Percentiles rank a stretch among this genome's conserved stretches.
Evolutionary conservation across 2,329 filamentous ascomycete species (phyloP).

Genomic region (Stylonectria norvegica): DNA sequence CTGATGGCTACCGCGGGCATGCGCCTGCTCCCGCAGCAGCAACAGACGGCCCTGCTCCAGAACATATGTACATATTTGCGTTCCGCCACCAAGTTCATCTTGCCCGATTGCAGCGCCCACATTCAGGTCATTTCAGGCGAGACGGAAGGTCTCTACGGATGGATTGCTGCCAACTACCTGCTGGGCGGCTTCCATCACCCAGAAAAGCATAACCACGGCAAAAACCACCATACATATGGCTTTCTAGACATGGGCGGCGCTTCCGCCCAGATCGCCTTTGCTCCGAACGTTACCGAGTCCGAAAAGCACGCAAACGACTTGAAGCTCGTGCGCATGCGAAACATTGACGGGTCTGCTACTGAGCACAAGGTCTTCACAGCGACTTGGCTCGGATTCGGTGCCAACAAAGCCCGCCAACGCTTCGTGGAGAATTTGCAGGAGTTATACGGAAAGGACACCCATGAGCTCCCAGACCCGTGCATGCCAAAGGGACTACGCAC

Average conservation of each 20-base stretch:
- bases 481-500: conserved; percentile 74
- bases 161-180: conserved; percentile 95
- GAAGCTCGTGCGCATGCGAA: conserved; percentile 80
- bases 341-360: conserved; percentile 68
- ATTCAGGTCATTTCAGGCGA: conserved; percentile 94
- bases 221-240: conserved; percentile 89
- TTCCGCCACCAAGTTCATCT: conserved; percentile 70
- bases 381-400: conserved; percentile 97
- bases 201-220: conserved; percentile 72
- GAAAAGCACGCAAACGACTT: conserved; percentile 86
- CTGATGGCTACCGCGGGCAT: conserved; percentile 95
- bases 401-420: conserved; percentile 82
- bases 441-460: conserved; percentile 54
- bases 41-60: conserved; percentile 69
- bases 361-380: conserved; percentile 94
- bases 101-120: conserved; percentile 86
- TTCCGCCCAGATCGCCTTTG: conserved; percentile 96
- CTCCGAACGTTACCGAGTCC: conserved; percentile 87
- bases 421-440: conserved; percentile 78
- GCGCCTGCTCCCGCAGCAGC: conserved; percentile 71
- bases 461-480: conserved; percentile 85
- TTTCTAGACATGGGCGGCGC: conserved; percentile 98
- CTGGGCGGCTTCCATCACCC: conserved; percentile 85
- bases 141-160: conserved; percentile 93
- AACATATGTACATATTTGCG: conserved; percentile 82